Base-by-base conservation (phyloP, 352 stramenopile species). In the Phytophthora tubulina region DNA sequence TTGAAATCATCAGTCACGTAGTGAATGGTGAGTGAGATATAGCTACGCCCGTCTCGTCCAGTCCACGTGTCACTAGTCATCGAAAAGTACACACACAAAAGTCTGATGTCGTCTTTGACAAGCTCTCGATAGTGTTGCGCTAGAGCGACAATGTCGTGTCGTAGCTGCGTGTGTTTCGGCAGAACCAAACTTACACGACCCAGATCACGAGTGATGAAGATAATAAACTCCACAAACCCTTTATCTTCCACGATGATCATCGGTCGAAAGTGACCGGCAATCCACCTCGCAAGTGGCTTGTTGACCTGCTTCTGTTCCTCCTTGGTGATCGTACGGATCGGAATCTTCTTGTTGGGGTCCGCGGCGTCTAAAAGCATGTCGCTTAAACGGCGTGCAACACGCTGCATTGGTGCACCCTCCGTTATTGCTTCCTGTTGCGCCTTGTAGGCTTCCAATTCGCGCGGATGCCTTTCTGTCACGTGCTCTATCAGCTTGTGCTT, bases 51-150 rank as follows among this genome's bases (percentile, higher is more conserved):
- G n/a, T 66, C 36, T n/a, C 64, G 2, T 2, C 27, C 36, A 48
- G 54, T 72, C 64, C 46, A 72, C 4, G 62, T 72, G 48, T 72
- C 64, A 42, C 46, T 57, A 6, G 55, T 66, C 3, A 62, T 6
- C 2, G 64, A 72, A 31, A 38, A 72, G 21, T 56, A 72, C 4
- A 21, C 1, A 39, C 64, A 72, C n/a, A n/a, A n/a, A n/a, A n/a
- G n/a, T n/a, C n/a, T n/a, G 35, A 4, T 70, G 31, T 32, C 51
- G 9, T 50, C 35, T 51, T 39, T n/a, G 13, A 70, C 31, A 9
- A 27, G n/a, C 13, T 32, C 46, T n/a, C 55, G 55, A 48, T 56
- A 54, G 52, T 27, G 6, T 6, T 14, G 3, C 13, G 64, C 55
- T 3, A 66, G 49, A 6, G 15, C 21, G 1, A 49, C 21, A 13